Evolutionary conservation across 306 rosid genomes (phyloP).

Genomic region (Fagus sylvatica): DNA sequence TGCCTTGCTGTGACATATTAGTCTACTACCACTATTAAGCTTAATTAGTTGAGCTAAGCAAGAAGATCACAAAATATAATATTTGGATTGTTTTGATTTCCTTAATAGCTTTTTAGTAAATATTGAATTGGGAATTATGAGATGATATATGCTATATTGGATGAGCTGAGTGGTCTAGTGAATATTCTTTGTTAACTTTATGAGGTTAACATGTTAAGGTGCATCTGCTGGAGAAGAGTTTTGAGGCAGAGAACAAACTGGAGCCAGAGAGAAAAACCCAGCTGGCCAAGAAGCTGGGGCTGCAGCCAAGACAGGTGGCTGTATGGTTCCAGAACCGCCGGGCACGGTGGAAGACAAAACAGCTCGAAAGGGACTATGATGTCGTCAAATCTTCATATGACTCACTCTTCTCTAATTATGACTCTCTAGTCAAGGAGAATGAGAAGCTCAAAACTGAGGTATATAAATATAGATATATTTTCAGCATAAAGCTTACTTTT

Average conservation of each 20-base stretch:
- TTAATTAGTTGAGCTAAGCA: not conserved
- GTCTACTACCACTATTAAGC: not conserved
- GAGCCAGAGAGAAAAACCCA: conserved; percentile 91
- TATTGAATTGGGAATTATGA: conserved; percentile 19
- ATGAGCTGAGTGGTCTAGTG: not conserved
- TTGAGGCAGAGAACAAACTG: conserved; percentile 96
- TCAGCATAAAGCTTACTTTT: not conserved
- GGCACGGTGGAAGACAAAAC: conserved; percentile 99
- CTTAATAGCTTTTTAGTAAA: conserved; percentile 10
- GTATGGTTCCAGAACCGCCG: conserved; percentile 99
- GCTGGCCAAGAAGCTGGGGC: conserved; percentile 90
- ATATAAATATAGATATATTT: conserved; percentile 7
- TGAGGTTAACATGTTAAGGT: conserved; percentile 47
- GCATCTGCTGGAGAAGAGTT: conserved; percentile 88
- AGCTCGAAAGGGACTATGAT: conserved; percentile 94
- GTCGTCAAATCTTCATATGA: conserved; percentile 84
- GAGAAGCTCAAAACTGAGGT: conserved; percentile 92
- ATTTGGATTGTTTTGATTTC: not conserved
- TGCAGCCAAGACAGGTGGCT: conserved; percentile 98
- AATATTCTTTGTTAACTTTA: conserved; percentile 17
- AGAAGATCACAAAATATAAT: not conserved
- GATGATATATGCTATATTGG: conserved; percentile 3
- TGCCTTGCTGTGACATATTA: not conserved
- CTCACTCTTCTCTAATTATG: conserved; percentile 65
- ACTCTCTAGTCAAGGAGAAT: conserved; percentile 71